These are phyloP conservation scores for Pezicula carpinea DNA, from an alignment of 2,329 filamentous ascomycete genomes.

Conservation along the genomic window DNA sequence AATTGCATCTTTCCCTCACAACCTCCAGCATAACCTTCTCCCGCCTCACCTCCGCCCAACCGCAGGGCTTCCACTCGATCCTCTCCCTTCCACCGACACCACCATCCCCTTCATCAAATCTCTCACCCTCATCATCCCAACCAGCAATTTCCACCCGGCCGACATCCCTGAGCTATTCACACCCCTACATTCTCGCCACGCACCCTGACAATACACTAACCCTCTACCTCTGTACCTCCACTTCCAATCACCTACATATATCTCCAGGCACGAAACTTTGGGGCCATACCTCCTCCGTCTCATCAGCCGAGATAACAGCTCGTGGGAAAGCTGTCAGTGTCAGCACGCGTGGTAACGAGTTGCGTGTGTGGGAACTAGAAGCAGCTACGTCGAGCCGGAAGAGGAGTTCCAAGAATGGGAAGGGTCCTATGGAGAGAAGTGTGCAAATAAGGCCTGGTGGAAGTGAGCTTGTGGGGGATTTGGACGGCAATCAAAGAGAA, in stretches of 20 bases:
- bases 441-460: conserved; percentile 45
- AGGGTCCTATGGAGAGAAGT: conserved; percentile 41
- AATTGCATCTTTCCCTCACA: conserved; percentile 57
- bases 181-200: conserved; percentile 65
- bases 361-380: conserved; percentile 68
- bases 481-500: conserved; percentile 6
- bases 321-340: conserved; percentile 68
- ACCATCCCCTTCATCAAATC: conserved; percentile 35
- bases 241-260: conserved; percentile 48
- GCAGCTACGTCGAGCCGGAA: conserved; percentile 25
- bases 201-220: conserved; percentile 70
- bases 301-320: conserved; percentile 62
- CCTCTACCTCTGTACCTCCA: conserved; percentile 63
- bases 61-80: conserved; percentile 37
- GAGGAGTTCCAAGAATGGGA: conserved; percentile 31
- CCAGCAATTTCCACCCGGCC: conserved; percentile 20
- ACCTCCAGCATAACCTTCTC: conserved; percentile 36
- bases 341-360: conserved; percentile 52
- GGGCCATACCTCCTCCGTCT: conserved; percentile 69
- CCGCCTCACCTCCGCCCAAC: conserved; percentile 44
- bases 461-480: conserved; percentile 8
- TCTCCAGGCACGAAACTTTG: conserved; percentile 58
- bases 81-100: conserved; percentile 28
- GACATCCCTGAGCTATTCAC: conserved; percentile 39
- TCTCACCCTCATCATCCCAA: conserved; percentile 35